These are phyloP conservation scores for Nemania abortiva DNA, from an alignment of 2,329 filamentous ascomycete genomes.

Conservation along the genomic window DNA sequence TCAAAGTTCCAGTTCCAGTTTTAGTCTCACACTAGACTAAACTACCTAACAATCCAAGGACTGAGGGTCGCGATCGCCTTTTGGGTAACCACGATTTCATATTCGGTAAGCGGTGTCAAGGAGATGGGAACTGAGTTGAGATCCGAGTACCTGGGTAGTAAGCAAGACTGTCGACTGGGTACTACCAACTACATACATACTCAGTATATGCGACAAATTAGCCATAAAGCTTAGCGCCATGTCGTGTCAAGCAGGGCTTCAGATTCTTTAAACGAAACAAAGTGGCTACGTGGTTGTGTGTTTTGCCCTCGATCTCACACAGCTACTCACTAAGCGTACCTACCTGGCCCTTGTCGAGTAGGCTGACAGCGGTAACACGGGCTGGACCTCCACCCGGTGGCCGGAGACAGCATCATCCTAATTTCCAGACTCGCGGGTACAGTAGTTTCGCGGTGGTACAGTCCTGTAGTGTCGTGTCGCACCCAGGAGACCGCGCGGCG, in stretches of 20 bases:
- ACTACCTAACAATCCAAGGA: neutral
- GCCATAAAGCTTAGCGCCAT: neutral
- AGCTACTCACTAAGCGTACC: neutral
- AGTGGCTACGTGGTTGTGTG: neutral
- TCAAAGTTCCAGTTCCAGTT: constrained; percentile 2
- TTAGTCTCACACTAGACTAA: too few species aligned
- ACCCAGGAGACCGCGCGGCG: neutral
- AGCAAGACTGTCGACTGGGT: neutral
- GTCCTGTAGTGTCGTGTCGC: neutral
- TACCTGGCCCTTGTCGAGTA: neutral
- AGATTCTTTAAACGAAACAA: neutral
- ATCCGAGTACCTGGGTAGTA: neutral
- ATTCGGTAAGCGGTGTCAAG: constrained; percentile 13
- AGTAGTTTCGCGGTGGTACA: neutral
- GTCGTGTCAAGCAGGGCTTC: neutral
- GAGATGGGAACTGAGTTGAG: neutral
- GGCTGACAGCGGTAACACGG: neutral
- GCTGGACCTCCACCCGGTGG: neutral
- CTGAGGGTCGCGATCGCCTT: neutral
- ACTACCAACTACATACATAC: neutral
- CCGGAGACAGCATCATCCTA: neutral
- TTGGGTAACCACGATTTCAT: neutral
- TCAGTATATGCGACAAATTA: constrained; percentile 11
- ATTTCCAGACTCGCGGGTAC: constrained; percentile 1
- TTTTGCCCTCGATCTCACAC: constrained; percentile 1